Evolutionary conservation across 306 rosid genomes (phyloP), one percentile per base, ranked within the genome.

Genomic region (Alnus rubra): DNA sequence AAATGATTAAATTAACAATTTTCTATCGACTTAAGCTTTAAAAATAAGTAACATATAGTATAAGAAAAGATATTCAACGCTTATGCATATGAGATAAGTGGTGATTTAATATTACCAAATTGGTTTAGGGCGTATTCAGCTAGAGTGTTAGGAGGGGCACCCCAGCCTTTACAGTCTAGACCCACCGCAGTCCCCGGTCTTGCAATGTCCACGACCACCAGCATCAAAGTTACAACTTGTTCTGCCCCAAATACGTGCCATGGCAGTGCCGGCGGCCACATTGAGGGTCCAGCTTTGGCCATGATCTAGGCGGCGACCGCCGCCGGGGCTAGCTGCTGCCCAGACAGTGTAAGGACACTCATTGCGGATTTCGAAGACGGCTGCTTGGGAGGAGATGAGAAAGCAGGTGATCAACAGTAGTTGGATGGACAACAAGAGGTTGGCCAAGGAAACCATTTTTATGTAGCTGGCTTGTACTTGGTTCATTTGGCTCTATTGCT

Each of bases 51-150:
- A n/a, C 4, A 37, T 37, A 2, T 37, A 39, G 44, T 39, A 4
- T 39, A 0, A 39, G 0, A 39, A 4, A 3, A 39, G 3, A 39
- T 1, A 33, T 33, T 39, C 0, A 39, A 39, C 0, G 4, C 4
- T 42, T 42, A 42, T 5, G 0, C 0, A 3, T 39, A 3, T 42
- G 1, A 42, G 7, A 42, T 42, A 42, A 42, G 7, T 5, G 1
- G 45, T 42, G 1, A 42, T 42, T 42, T 42, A 42, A 42, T 1
- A 5, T 42, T 42, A 42, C 55, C 49, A 48, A 0, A 79, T 19
- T 83, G 83, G 71, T 83, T 83, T 2, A 83, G 71, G 16, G 86
- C 83, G 33, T 50, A 83, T 65, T 79, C 83, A 13, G 86, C 83
- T 2, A 79, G 63, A n/a, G 86, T 83, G 78, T 83, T 75, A 12